Conservation (phyloP, 768 basidiomycete genomes). For the Pulveroboletus sp. region DNA sequence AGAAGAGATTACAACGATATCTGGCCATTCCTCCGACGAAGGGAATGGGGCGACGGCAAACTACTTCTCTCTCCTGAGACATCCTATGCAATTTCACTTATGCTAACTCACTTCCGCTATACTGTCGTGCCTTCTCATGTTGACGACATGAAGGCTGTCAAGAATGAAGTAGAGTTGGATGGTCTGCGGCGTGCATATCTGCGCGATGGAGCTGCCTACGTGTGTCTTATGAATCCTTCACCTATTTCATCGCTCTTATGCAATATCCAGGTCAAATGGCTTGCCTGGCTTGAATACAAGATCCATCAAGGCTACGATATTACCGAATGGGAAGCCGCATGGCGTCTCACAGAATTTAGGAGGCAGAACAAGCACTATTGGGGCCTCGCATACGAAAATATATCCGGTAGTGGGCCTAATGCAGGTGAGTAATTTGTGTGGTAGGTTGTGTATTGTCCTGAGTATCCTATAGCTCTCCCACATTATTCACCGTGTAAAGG, state of each 20-base stretch:
- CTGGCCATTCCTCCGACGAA: constrained; percentile 70
- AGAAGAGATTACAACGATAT: constrained; percentile 68
- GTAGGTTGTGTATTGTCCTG: not conserved
- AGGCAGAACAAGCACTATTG: constrained; percentile 66
- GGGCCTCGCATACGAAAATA: constrained; percentile 86
- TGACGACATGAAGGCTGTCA: constrained; percentile 77
- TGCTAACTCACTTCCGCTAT: constrained; percentile 79
- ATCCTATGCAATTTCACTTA: constrained; percentile 78
- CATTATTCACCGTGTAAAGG: constrained; percentile 82
- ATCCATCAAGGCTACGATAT: constrained; percentile 73
- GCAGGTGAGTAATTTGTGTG: constrained; percentile 45
- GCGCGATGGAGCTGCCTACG: constrained; percentile 83
- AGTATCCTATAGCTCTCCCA: constrained; percentile 58
- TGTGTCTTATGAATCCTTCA: constrained; percentile 36
- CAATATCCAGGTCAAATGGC: constrained; percentile 58
- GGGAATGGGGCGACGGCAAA: constrained; percentile 79
- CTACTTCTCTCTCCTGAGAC: constrained; percentile 70
- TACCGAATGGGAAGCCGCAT: constrained; percentile 89
- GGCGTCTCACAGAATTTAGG: constrained; percentile 74
- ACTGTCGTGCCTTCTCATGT: constrained; percentile 67
- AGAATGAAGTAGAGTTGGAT: constrained; percentile 82
- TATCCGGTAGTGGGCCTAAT: constrained; percentile 85
- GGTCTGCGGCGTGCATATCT: constrained; percentile 82
- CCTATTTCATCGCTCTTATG: constrained; percentile 8
- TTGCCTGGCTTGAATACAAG: constrained; percentile 87